Base-by-base conservation (phyloP, 1,139 yeast genomes). In the Candida mesenterica region DNA sequence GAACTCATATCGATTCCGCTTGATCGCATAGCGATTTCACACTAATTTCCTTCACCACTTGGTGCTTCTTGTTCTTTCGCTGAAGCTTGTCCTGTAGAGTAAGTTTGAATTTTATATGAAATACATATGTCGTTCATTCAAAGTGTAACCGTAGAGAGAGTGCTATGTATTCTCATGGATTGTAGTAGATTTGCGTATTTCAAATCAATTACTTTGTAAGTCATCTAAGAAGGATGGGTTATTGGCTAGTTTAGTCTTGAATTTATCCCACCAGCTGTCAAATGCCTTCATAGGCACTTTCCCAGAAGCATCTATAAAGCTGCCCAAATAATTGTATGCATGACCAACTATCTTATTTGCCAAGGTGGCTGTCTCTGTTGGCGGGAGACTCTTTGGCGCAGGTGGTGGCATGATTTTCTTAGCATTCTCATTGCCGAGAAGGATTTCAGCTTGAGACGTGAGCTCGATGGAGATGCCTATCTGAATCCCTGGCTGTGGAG, bases 191-290 rank as follows among this genome's bases (percentile, higher is more conserved):
- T n/a, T n/a, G n/a, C n/a, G n/a, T n/a, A n/a, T n/a, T n/a, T n/a
- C n/a, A n/a, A n/a, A n/a, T n/a, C 22, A 9, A 19, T 19, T 19
- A 19, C 9, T 19, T 19, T 19, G 22, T 19, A 65, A 41, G 19
- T 60, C 62, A 43, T 86, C 87, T 34, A 92, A 61, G 53, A 88
- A 92, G 38, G 76, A 77, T 1, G 97, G 97, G 55, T 94, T 94
- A 44, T 82, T 82, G 13, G 77, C 72, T 39, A 92, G 54, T 52
- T 84, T 82, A 10, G 76, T 62, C 57, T 77, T 84, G 62, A 92
- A 94, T 61, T 89, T 92, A 44, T 75, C 81, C 97, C 98, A 90
- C 99, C 99, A 92, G 25, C 78, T 82, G 56, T 92, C 95, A 53
- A 92, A 90, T 31, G 82, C 87, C 53, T 82, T 85, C 58, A 92